phyloP scores from a whole-genome alignment of 225 moss, liverwort and hornwort species.

The Sphagnum contortum region DNA sequence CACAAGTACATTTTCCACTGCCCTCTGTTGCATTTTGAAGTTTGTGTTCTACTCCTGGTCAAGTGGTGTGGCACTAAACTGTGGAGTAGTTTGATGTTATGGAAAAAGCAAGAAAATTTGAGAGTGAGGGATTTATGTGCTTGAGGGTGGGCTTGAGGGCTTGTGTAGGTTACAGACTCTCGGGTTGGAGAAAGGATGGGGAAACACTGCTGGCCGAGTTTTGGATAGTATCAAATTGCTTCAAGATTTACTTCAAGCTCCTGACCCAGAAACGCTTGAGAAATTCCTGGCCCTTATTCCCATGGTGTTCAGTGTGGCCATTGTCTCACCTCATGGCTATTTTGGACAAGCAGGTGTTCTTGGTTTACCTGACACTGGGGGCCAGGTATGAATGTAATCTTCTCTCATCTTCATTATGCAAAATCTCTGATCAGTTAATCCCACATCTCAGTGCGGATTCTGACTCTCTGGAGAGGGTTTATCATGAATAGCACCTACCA shows the following conservation, averaged over 20 bases:
- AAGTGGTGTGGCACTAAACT: not conserved
- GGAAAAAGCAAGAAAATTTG: not conserved
- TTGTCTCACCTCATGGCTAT: constrained; percentile 86
- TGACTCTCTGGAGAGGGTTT: not conserved
- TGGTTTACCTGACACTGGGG: constrained; percentile 93
- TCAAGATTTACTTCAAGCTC: constrained; percentile 77
- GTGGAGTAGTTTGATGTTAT: not conserved
- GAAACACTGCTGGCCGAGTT: constrained; percentile 71
- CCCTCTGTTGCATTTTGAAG: not conserved
- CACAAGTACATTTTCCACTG: constrained; percentile 33
- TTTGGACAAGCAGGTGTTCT: constrained; percentile 87
- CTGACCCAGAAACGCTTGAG: constrained; percentile 69
- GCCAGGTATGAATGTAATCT: constrained; percentile 43
- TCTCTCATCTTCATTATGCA: not conserved
- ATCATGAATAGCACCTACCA: not conserved
- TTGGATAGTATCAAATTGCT: constrained; percentile 62
- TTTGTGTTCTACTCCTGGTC: not conserved
- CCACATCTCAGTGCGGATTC: no score
- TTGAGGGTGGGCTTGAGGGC: no score
- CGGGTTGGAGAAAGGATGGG: constrained; percentile 94
- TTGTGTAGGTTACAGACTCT: constrained; percentile 63
- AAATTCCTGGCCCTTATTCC: constrained; percentile 73
- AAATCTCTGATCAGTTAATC: no score
- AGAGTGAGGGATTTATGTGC: no score
- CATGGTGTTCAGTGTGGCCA: constrained; percentile 81